These are phyloP conservation scores for Fusarium denticulatum DNA, from an alignment of 2,329 filamentous ascomycete genomes.

Conservation along the genomic window DNA sequence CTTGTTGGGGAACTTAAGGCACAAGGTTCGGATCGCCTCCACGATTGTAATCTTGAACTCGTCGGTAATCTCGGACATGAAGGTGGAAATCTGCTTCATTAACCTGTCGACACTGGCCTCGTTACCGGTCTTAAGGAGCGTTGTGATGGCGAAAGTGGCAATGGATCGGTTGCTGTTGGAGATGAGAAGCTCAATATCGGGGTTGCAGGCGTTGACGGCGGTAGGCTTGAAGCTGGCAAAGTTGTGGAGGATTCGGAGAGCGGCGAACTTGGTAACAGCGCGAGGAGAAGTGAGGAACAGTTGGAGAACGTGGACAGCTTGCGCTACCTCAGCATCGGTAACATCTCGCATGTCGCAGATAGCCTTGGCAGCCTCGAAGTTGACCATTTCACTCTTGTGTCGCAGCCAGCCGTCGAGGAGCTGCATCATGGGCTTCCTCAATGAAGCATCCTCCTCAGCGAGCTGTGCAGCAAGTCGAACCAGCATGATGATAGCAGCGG, in stretches of 20 bases:
- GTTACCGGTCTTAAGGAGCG: conserved; percentile 96
- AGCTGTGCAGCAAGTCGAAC: conserved; percentile 93
- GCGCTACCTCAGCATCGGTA: conserved; percentile 87
- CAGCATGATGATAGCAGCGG: conserved; percentile 89
- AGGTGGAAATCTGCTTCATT: conserved; percentile 98
- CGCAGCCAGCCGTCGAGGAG: conserved; percentile 95
- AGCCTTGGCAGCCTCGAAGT: conserved; percentile 98
- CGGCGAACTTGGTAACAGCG: conserved; percentile 96
- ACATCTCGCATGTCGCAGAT: conserved; percentile 96
- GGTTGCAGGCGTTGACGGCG: conserved; percentile 92
- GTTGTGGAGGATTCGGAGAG: conserved; percentile 94
- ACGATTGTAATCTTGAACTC: conserved; percentile 99
- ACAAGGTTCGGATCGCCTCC: conserved; percentile 94
- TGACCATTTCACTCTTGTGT: conserved; percentile 99
- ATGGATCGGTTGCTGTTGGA: conserved; percentile 97
- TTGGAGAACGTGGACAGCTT: conserved; percentile 94
- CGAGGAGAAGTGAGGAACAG: conserved; percentile 96
- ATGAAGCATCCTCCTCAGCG: conserved; percentile 88
- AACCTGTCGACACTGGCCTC: conserved; percentile 95
- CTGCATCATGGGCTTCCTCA: conserved; percentile 96
- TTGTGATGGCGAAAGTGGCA: conserved; percentile 97
- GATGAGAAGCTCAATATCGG: conserved; percentile 95
- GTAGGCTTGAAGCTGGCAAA: conserved; percentile 97
- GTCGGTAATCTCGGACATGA: conserved; percentile 99
- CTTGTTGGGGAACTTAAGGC: conserved; percentile 97